These are phyloP conservation scores for Magnusiomyces suaveolens DNA, from an alignment of 1,139 yeast genomes.

Conservation along the genomic window DNA sequence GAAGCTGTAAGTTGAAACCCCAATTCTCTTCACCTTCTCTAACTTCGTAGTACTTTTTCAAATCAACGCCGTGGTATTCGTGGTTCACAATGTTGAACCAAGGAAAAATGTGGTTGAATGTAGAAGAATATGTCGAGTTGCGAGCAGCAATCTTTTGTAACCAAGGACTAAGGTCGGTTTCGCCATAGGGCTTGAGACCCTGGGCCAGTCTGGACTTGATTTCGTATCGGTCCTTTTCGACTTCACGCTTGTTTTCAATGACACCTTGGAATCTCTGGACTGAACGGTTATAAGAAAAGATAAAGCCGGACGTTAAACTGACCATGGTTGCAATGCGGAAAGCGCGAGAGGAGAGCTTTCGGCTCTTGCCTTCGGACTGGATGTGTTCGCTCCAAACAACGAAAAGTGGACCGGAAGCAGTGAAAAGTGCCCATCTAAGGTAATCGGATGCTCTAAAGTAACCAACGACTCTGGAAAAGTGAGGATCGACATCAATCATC, in stretches of 20 bases:
- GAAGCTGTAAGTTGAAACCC: conserved; percentile 31
- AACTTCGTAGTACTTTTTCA: conserved; percentile 58
- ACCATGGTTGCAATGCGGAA: conserved; percentile 49
- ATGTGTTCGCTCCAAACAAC: conserved; percentile 51
- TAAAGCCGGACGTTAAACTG: conserved; percentile 65
- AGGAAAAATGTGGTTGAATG: conserved; percentile 55
- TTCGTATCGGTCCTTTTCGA: conserved; percentile 62
- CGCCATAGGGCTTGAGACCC: conserved; percentile 56
- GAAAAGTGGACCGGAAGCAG: conserved; percentile 59
- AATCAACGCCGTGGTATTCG: conserved; percentile 74
- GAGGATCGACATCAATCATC: conserved; percentile 71
- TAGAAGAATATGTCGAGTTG: conserved; percentile 67
- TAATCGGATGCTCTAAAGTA: conserved; percentile 66
- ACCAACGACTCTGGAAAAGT: conserved; percentile 58
- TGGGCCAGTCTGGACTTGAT: conserved; percentile 56
- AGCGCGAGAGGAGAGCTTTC: conserved; percentile 48
- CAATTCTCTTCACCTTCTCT: conserved; percentile 40
- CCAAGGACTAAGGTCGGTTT: conserved; percentile 54
- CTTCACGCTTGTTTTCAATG: conserved; percentile 66
- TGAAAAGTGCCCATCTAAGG: conserved; percentile 52
- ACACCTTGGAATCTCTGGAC: conserved; percentile 71
- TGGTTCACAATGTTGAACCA: conserved; percentile 79
- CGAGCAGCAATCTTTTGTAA: conserved; percentile 69
- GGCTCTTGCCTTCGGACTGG: conserved; percentile 44
- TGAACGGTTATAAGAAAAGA: conserved; percentile 53